Percentiles rank a stretch among this genome's conserved stretches.
Evolutionary conservation across 768 basidiomycete species (phyloP).

Genomic region (Tulasnella sp.): DNA sequence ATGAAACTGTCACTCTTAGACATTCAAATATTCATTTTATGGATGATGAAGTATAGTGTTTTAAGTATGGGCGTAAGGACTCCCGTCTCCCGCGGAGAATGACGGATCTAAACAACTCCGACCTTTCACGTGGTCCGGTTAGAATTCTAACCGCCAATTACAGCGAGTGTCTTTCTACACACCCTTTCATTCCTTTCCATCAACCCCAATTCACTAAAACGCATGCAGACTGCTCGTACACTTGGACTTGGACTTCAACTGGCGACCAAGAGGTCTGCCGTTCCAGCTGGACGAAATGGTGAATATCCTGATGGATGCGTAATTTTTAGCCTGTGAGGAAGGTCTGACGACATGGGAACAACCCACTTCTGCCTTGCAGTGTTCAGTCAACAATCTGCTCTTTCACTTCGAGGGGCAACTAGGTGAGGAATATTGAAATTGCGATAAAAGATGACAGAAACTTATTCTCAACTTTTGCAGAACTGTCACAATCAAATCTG

Average conservation of each 20-base stretch:
- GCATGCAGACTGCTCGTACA: conserved; percentile 8
- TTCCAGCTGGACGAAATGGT: not conserved
- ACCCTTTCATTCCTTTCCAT: not conserved
- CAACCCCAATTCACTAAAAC: not conserved
- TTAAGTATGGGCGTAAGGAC: too few relatives aligned
- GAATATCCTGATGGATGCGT: not conserved
- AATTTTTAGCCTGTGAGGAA: too few relatives aligned
- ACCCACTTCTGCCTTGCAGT: not conserved
- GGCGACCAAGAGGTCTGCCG: not conserved
- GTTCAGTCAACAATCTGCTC: conserved; percentile 3
- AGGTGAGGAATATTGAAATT: not conserved
- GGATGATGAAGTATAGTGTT: too few relatives aligned
- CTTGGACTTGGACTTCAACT: conserved; percentile 3
- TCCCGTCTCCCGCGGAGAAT: too few relatives aligned
- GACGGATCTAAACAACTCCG: too few relatives aligned
- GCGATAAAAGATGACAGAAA: not conserved
- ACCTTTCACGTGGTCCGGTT: too few relatives aligned
- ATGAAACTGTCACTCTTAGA: too few relatives aligned
- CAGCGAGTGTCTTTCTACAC: not conserved
- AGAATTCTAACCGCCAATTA: not conserved
- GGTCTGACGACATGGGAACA: conserved; percentile 1
- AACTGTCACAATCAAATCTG: conserved; percentile 29
- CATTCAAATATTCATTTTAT: too few relatives aligned
- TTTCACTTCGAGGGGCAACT: not conserved
- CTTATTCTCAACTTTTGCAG: not conserved